phyloP scores from a whole-genome alignment of 2,329 filamentous ascomycete genomes.

The Gaeumannomyces sp. region DNA sequence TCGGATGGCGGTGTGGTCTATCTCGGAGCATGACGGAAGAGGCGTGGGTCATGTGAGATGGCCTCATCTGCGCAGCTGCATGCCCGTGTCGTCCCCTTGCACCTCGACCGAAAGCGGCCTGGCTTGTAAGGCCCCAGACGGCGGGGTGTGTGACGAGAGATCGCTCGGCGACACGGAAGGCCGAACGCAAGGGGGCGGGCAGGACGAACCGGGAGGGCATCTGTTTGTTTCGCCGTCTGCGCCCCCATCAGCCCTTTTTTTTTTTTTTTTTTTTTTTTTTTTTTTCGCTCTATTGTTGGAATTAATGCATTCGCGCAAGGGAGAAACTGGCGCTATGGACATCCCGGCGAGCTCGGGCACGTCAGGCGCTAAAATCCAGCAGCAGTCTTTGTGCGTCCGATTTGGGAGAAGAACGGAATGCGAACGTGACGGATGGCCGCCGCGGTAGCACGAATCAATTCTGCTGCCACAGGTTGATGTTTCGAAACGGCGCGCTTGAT shows the following conservation, averaged over 20 bases:
- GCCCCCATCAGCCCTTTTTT: not conserved
- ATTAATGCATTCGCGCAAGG: not conserved
- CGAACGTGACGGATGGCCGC: not conserved
- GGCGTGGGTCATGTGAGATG: not conserved
- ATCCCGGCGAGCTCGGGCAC: too few species aligned
- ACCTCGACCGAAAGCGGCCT: not conserved
- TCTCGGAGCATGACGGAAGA: not conserved
- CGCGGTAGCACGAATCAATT: not conserved
- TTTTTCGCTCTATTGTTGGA: not conserved
- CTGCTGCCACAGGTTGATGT: not conserved
- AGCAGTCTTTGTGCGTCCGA: too few species aligned
- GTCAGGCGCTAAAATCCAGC: too few species aligned
- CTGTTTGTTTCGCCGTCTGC: not conserved
- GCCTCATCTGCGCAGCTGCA: not conserved
- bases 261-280: not conserved
- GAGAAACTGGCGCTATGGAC: not conserved
- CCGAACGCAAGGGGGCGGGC: not conserved
- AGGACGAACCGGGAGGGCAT: not conserved
- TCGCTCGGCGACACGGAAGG: not conserved
- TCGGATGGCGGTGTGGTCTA: not conserved
- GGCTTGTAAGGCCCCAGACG: not conserved
- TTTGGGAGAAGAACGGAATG: not conserved
- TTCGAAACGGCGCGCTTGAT: not conserved
- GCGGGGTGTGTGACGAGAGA: not conserved
- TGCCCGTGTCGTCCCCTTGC: too few species aligned